Evolutionary conservation across 106 monocot species (phyloP), one percentile per base, ranked within the genome.

Genomic region (Vanilla planifolia): DNA sequence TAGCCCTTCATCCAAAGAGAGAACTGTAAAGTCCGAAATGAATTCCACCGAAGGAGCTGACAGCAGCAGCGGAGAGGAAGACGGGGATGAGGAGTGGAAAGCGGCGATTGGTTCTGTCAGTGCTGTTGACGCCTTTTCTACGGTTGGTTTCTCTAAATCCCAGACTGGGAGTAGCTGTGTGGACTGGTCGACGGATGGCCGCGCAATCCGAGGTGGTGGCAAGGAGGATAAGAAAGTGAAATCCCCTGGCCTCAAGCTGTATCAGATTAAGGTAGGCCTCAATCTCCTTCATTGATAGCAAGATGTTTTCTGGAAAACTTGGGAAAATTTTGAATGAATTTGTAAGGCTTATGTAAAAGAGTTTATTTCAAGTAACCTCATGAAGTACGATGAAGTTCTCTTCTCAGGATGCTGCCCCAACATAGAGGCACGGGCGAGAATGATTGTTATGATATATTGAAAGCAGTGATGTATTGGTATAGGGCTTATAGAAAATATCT

Each of bases 61-160:
- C 24, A 47, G 53, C 65, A 81, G 80, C 65, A 82, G 86, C 72
- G 77, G 86, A 32, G 81, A 82, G 44, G 82, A 87, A 63, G 86
- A 88, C 52, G 88, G 88, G 20, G 88, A 88, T 37, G 79, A 79
- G 24, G 51, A 67, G 16, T 88, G 88, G 88, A 82, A 63, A 39
- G 76, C 82, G 16, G 79, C 79, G 42, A 88, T 88, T n/a, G 64
- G 70, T 34, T 88, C 88, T 34, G 60, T 83, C 22, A 72, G 82
- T 51, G 52, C 72, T 4, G 33, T 26, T 3, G 53, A 37, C 28
- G 19, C 61, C 26, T 55, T 71, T 13, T n/a, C 46, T 30, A 65
- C 68, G 9, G 77, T 70, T 14, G 68, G 75, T 22, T 3, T 51
- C 47, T 28, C 55, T 24, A 74, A 51, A 15, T 3, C 43, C 25